phyloP scores from a whole-genome alignment of 352 stramenopile genomes.

The Pythium graminicola region DNA sequence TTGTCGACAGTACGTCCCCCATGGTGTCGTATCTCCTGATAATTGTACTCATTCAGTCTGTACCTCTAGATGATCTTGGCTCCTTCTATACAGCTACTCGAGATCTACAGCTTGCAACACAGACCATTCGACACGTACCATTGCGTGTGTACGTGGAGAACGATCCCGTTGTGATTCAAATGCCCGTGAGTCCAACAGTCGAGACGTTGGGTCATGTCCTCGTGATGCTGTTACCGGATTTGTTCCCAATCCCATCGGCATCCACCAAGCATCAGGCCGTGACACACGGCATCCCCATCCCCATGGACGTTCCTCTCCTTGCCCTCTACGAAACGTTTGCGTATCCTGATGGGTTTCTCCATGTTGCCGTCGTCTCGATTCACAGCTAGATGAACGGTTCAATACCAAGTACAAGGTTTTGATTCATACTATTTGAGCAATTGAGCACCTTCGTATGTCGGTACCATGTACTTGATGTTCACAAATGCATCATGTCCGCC shows the following conservation, averaged over 20 bases:
- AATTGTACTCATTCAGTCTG: not conserved
- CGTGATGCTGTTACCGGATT: slow-evolving; percentile 48
- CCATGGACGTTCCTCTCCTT: slow-evolving; percentile 41
- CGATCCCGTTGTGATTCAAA: slow-evolving; percentile 49
- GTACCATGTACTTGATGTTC: slow-evolving; percentile 97
- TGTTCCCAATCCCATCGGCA: slow-evolving; percentile 30
- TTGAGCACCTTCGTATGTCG: slow-evolving; percentile 87
- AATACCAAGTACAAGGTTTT: too few species aligned
- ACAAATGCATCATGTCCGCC: slow-evolving; percentile 87
- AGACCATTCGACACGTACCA: slow-evolving; percentile 42
- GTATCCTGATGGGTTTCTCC: slow-evolving; percentile 76
- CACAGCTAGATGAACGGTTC: too few species aligned
- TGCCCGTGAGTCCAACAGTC: slow-evolving; percentile 54
- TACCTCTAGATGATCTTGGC: slow-evolving; percentile 27
- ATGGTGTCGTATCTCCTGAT: too few species aligned
- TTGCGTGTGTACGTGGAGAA: slow-evolving; percentile 57
- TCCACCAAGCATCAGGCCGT: slow-evolving; percentile 2
- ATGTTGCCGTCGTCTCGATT: slow-evolving; percentile 34
- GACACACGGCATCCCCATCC: slow-evolving; percentile 51
- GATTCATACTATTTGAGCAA: slow-evolving; percentile 12
- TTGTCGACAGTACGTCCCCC: slow-evolving; percentile 44
- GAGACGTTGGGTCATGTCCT: slow-evolving; percentile 49
- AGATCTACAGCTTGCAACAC: slow-evolving; percentile 35
- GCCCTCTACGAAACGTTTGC: slow-evolving; percentile 56
- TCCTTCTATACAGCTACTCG: slow-evolving; percentile 47